Percentiles rank a stretch among this genome's conserved stretches.
Conservation (phyloP, 306 rosid species). For the Ammopiptanthus mongolicus region DNA sequence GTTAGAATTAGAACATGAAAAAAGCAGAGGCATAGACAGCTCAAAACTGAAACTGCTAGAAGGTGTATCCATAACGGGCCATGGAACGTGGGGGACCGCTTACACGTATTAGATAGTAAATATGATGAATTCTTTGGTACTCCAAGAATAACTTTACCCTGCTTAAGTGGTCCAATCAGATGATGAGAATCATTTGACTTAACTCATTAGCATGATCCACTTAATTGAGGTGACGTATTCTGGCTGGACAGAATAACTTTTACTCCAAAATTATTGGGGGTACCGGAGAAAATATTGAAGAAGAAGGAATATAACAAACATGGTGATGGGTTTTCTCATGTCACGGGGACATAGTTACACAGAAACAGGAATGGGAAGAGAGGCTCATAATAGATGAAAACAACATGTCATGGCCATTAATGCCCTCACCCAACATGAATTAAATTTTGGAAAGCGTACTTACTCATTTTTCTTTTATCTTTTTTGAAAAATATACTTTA, state of each 20-base stretch:
- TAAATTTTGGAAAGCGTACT: not conserved
- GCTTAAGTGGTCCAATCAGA: too few species aligned
- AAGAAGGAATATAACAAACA: not conserved
- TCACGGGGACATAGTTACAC: not conserved
- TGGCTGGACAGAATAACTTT: too few species aligned
- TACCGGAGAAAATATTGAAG: too few species aligned
- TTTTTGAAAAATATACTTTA: not conserved
- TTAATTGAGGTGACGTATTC: too few species aligned
- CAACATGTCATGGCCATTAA: conserved; percentile 18
- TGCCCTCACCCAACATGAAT: conserved; percentile 36
- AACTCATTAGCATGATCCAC: too few species aligned
- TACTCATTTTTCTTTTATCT: not conserved
- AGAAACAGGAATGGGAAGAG: not conserved
- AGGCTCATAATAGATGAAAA: conserved; percentile 12
- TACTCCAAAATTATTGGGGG: too few species aligned
- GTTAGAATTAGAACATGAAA: not conserved
- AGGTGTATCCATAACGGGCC: conserved; percentile 8
- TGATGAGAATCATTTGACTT: too few species aligned
- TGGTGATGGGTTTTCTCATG: not conserved
- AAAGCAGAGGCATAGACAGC: not conserved
- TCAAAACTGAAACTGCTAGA: conserved; percentile 3
- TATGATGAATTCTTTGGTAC: too few species aligned
- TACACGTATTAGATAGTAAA: not conserved
- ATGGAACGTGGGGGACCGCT: conserved; percentile 6
- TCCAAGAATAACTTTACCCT: too few species aligned